These are phyloP conservation scores for Talaromyces sp. DNA, from an alignment of 2,329 filamentous ascomycete genomes.

Conservation along the genomic window DNA sequence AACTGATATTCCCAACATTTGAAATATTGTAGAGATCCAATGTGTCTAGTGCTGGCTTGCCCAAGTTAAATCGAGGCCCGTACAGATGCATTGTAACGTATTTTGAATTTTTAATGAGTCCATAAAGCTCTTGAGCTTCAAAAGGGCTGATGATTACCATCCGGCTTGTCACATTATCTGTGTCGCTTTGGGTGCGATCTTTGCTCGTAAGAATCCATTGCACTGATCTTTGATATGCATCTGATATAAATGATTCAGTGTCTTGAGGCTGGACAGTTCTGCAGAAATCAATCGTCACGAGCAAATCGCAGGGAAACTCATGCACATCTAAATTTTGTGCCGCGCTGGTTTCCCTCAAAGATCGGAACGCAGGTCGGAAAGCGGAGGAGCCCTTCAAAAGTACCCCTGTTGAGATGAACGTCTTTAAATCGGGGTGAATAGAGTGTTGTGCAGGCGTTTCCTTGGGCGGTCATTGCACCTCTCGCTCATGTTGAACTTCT, in stretches of 20 bases:
- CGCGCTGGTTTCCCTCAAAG: background rate
- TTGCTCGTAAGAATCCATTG: background rate
- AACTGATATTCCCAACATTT: background rate
- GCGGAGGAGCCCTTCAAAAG: background rate
- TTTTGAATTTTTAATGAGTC: background rate
- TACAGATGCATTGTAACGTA: conserved; percentile 48
- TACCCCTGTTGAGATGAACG: background rate
- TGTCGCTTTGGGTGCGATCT: background rate
- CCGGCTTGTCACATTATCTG: background rate
- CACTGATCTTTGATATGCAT: background rate
- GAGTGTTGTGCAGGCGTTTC: conserved; percentile 35
- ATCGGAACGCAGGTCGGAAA: background rate
- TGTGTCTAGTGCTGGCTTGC: conserved; percentile 37
- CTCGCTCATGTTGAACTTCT: conserved; percentile 54
- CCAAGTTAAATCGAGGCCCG: conserved; percentile 39
- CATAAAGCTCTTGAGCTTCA: background rate
- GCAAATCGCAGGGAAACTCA: background rate
- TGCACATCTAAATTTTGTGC: background rate
- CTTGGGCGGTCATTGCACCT: conserved; percentile 45
- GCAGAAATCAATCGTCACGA: background rate
- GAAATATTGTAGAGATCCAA: conserved; percentile 39
- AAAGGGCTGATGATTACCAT: background rate
- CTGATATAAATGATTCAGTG: background rate
- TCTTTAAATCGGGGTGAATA: background rate
- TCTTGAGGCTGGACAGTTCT: conserved; percentile 6